These are phyloP conservation scores for Xylariaceae sp. DNA, from an alignment of 2,329 filamentous ascomycete genomes.

Conservation along the genomic window DNA sequence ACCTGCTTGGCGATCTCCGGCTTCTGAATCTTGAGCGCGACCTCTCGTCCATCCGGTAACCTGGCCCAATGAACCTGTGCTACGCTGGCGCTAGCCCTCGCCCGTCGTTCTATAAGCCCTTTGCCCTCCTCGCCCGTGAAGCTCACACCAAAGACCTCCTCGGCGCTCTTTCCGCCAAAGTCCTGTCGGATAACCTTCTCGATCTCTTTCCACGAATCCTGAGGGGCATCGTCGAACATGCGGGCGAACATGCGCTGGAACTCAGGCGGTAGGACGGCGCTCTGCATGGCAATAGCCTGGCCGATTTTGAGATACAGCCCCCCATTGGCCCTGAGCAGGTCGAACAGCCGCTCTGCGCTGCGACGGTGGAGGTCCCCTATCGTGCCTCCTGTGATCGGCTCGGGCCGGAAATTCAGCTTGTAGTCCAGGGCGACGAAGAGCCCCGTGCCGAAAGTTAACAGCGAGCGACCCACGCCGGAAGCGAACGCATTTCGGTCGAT, in stretches of 20 bases:
- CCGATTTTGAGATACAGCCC: conserved; percentile 96
- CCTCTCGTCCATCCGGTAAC: conserved; percentile 78
- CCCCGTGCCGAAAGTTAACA: conserved; percentile 75
- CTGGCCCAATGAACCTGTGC: conserved; percentile 96
- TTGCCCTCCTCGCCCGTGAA: conserved; percentile 66
- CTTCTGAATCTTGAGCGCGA: conserved; percentile 96
- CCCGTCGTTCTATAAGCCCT: conserved; percentile 56
- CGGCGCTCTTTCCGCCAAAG: conserved; percentile 74
- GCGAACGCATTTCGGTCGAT: conserved; percentile 73
- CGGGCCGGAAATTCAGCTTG: conserved; percentile 87
- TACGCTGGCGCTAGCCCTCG: conserved; percentile 77
- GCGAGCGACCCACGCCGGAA: conserved; percentile 68
- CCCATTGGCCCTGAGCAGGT: conserved; percentile 78
- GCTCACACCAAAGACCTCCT: conserved; percentile 89
- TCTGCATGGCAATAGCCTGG: conserved; percentile 98
- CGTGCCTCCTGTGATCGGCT: conserved; percentile 67
- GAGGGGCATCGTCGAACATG: conserved; percentile 97
- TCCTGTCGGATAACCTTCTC: conserved; percentile 82
- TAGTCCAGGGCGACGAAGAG: conserved; percentile 84
- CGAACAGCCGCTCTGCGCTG: conserved; percentile 76
- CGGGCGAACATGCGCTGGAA: conserved; percentile 93
- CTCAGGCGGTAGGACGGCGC: conserved; percentile 83
- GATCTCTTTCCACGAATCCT: conserved; percentile 82
- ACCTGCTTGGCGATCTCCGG: conserved; percentile 87
- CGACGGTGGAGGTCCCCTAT: conserved; percentile 75